phyloP scores from a whole-genome alignment of 352 stramenopile genomes.

The Hyaloperonospora brassicae region DNA sequence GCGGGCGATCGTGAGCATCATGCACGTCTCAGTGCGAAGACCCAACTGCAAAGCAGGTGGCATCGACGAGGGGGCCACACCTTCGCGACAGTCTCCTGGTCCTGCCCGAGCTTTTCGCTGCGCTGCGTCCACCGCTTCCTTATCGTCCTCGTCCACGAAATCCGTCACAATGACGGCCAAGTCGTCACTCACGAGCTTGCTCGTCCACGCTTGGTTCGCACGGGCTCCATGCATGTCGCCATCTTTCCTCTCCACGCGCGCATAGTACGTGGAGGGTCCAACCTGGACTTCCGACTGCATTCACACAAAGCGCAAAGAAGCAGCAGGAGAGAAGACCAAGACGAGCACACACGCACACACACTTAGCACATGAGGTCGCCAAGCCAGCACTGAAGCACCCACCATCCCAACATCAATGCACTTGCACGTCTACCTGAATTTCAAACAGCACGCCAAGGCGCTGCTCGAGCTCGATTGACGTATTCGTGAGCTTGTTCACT shows the following conservation, averaged over 20 bases:
- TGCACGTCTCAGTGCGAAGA: slow-evolving; percentile 29
- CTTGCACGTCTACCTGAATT: slow-evolving; percentile 31
- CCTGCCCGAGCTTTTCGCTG: slow-evolving; percentile 6
- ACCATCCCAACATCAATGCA: no score
- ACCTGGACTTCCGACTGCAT: slow-evolving; percentile 28
- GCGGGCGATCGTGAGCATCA: slow-evolving; percentile 21
- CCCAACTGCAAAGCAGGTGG: slow-evolving; percentile 7
- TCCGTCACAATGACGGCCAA: slow-evolving; percentile 35
- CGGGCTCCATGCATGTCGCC: slow-evolving; percentile 32
- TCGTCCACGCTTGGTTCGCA: slow-evolving; percentile 31
- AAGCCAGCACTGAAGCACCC: background rate
- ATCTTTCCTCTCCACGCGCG: slow-evolving; percentile 30
- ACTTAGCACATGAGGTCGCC: slow-evolving; percentile 3
- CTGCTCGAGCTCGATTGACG: slow-evolving; percentile 28
- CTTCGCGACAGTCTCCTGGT: slow-evolving; percentile 17
- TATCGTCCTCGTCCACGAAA: slow-evolving; percentile 43
- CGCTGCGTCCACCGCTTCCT: slow-evolving; percentile 17
- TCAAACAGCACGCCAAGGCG: slow-evolving; percentile 34
- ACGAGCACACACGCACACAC: no score
- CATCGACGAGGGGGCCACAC: slow-evolving; percentile 14
- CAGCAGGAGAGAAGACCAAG: background rate
- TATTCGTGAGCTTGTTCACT: slow-evolving; percentile 28
- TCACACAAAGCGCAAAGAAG: slow-evolving; percentile 1
- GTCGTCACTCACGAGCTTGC: slow-evolving; percentile 33
- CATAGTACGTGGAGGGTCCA: slow-evolving; percentile 28